A percentile compares a stretch with the other conserved stretches of the same genome.
These are phyloP conservation scores for Pholiota molesta DNA, from an alignment of 768 basidiomycete species.

Conservation along the genomic window DNA sequence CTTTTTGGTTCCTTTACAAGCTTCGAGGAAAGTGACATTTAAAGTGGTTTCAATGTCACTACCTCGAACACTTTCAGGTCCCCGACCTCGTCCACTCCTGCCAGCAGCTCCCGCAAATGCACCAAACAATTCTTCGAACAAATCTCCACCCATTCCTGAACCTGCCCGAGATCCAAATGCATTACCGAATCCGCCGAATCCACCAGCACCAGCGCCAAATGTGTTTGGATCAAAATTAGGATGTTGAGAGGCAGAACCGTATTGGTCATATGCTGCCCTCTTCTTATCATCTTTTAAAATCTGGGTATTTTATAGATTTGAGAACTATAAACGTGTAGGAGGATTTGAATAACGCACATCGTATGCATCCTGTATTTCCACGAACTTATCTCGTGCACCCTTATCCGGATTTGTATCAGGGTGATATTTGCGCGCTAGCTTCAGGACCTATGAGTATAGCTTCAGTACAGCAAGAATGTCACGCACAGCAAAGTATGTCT, in stretches of 20 bases:
- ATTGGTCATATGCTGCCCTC: slow-evolving; percentile 87
- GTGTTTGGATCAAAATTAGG: slow-evolving; percentile 93
- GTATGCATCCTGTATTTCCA: slow-evolving; percentile 97
- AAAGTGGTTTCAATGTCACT: slow-evolving; percentile 82
- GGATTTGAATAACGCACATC: slow-evolving; percentile 58
- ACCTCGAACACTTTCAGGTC: slow-evolving; percentile 56
- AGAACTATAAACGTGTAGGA: slow-evolving; percentile 6
- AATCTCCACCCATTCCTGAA: slow-evolving; percentile 46
- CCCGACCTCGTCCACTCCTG: slow-evolving; percentile 42
- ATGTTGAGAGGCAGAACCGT: slow-evolving; percentile 90
- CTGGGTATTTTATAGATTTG: slow-evolving; percentile 43
- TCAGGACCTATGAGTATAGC: slow-evolving; percentile 20
- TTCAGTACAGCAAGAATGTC: slow-evolving; percentile 2
- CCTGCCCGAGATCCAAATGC: slow-evolving; percentile 20
- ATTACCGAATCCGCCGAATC: slow-evolving; percentile 43
- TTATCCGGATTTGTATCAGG: slow-evolving; percentile 97
- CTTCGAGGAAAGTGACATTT: slow-evolving; percentile 86
- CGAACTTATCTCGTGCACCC: slow-evolving; percentile 86
- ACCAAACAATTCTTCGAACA: slow-evolving; percentile 89
- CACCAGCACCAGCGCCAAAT: slow-evolving; percentile 48
- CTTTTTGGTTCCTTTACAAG: slow-evolving; percentile 86
- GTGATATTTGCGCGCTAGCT: slow-evolving; percentile 98
- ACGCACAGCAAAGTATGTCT: slow-evolving; percentile 91
- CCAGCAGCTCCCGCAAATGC: slow-evolving; percentile 45
- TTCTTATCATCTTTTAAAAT: slow-evolving; percentile 95